These are phyloP conservation scores for Anthracocystis walkeri DNA, from an alignment of 1,284 basidiomycete genomes.

Conservation along the genomic window DNA sequence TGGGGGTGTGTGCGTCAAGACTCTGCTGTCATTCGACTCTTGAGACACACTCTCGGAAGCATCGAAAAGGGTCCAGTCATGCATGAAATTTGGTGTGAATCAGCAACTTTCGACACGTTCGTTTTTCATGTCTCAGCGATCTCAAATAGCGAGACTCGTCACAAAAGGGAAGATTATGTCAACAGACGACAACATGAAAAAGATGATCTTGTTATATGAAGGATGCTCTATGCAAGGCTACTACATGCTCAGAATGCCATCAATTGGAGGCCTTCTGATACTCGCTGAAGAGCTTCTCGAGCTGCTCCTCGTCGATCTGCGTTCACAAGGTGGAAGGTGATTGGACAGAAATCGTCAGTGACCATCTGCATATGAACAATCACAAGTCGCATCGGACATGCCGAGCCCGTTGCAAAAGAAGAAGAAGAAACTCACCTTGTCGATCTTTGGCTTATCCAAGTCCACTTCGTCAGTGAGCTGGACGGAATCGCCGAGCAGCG, in stretches of 20 bases:
- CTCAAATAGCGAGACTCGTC: too few species aligned
- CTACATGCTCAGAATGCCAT: not conserved
- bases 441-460: conserved; percentile 37
- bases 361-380: too few species aligned
- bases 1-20: too few species aligned
- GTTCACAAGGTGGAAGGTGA: not conserved
- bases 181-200: not conserved
- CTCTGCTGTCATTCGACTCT: too few species aligned
- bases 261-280: conserved; percentile 43
- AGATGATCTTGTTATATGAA: not conserved
- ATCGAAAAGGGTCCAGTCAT: too few species aligned
- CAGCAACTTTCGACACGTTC: too few species aligned
- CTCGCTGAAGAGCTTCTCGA: conserved; percentile 46
- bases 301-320: conserved; percentile 50
- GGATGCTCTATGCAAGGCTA: not conserved
- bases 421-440: conserved; percentile 44
- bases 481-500: conserved; percentile 44
- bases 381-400: too few species aligned
- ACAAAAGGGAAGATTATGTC: not conserved
- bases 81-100: too few species aligned
- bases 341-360: not conserved
- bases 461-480: conserved; percentile 46
- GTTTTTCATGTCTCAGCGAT: too few species aligned
- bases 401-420: too few species aligned
- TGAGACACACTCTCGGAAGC: too few species aligned